Conservation (phyloP, 768 basidiomycete genomes). For the Cytidiella melzeri region DNA sequence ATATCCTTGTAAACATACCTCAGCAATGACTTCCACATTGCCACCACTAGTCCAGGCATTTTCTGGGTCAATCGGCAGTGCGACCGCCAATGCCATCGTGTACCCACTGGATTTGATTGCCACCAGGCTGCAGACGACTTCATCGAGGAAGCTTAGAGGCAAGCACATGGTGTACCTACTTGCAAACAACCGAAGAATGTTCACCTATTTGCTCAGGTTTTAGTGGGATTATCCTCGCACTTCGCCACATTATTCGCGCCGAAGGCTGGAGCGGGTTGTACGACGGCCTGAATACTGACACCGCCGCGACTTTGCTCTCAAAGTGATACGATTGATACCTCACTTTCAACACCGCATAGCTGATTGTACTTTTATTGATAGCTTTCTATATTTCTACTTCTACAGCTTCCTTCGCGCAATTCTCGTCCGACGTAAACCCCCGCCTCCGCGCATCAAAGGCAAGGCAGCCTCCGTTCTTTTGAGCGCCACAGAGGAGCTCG, state of each 20-base stretch:
- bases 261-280: conserved; percentile 43
- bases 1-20: neutral
- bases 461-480: conserved; percentile 17
- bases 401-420: conserved; percentile 45
- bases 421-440: conserved; percentile 30
- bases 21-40: conserved; percentile 52
- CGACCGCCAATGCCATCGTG: conserved; percentile 43
- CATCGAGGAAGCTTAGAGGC: conserved; percentile 17
- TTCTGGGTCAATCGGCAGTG: conserved; percentile 51
- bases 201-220: conserved; percentile 20
- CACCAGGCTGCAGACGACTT: conserved; percentile 35
- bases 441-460: conserved; percentile 1
- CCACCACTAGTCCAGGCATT: conserved; percentile 56
- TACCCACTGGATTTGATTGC: conserved; percentile 58
- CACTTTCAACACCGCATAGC: too few relatives aligned
- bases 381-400: conserved; percentile 57
- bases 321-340: too few relatives aligned
- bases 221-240: conserved; percentile 24
- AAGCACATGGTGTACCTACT: neutral
- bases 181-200: too few relatives aligned
- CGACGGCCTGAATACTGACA: conserved; percentile 45
- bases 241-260: conserved; percentile 32
- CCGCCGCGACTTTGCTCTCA: conserved; percentile 46
- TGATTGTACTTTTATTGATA: conserved; percentile 18
- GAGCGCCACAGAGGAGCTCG: conserved; percentile 41